Evolutionary conservation across 345 rosid genomes (phyloP).

Genomic region (Pseudoturritis turrita): DNA sequence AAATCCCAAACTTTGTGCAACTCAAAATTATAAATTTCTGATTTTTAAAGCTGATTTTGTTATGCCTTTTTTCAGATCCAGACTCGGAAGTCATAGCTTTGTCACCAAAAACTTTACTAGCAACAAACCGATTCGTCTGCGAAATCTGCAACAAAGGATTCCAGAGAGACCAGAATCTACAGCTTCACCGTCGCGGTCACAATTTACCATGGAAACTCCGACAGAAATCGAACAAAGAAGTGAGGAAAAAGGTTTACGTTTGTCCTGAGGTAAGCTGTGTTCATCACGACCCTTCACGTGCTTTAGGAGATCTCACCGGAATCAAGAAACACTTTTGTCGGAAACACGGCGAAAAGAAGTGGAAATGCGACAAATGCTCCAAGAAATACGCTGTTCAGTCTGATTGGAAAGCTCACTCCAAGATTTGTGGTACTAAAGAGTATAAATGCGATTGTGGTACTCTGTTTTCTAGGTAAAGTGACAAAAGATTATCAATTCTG

Average conservation of each 20-base stretch:
- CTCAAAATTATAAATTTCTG: not conserved
- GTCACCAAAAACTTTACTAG: slow-evolving; percentile 36
- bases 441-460: slow-evolving; percentile 67
- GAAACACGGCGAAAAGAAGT: slow-evolving; percentile 69
- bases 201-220: slow-evolving; percentile 39
- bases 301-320: slow-evolving; percentile 65
- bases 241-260: slow-evolving; percentile 50
- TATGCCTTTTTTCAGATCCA: slow-evolving; percentile 21
- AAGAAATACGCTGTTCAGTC: slow-evolving; percentile 66
- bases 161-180: slow-evolving; percentile 45
- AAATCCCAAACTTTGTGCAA: slow-evolving; percentile 3
- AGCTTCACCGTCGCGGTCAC: slow-evolving; percentile 39
- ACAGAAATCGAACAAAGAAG: slow-evolving; percentile 28
- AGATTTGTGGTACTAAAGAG: slow-evolving; percentile 65
- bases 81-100: slow-evolving; percentile 38
- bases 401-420: slow-evolving; percentile 70
- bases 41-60: not conserved
- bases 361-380: slow-evolving; percentile 60
- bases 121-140: slow-evolving; percentile 37
- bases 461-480: slow-evolving; percentile 48
- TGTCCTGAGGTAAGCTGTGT: slow-evolving; percentile 60
- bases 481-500: too few relatives aligned
- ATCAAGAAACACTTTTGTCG: slow-evolving; percentile 70
- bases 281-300: slow-evolving; percentile 62
- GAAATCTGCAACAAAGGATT: slow-evolving; percentile 43